A percentile compares a stretch with the other conserved stretches of the same genome.
phyloP scores from a whole-genome alignment of 2,329 filamentous ascomycete genomes.

The Phyllosticta capitalensis region DNA sequence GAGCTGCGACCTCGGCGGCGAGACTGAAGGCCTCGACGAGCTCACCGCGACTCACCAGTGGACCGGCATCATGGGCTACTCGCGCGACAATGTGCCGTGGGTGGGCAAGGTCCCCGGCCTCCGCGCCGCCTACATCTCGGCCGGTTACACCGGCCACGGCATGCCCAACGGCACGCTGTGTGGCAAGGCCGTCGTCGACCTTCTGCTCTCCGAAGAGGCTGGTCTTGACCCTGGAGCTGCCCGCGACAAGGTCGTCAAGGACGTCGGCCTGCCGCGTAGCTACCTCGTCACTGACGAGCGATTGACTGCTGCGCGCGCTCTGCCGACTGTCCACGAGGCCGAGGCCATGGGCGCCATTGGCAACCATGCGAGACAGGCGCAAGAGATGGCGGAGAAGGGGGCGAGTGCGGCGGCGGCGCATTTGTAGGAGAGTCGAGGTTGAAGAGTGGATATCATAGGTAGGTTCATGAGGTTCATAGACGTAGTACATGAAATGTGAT shows the following conservation, averaged over 20 bases:
- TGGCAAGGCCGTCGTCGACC: slow-evolving; percentile 52
- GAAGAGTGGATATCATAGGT: too few species aligned
- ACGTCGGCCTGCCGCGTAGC: slow-evolving; percentile 26
- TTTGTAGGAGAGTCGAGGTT: not conserved
- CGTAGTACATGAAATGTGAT: too few species aligned
- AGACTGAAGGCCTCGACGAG: slow-evolving; percentile 31
- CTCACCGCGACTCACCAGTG: slow-evolving; percentile 45
- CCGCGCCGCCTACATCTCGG: slow-evolving; percentile 52
- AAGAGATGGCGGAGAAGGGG: not conserved
- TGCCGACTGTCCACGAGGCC: slow-evolving; percentile 27
- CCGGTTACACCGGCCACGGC: slow-evolving; percentile 63
- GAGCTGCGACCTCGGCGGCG: slow-evolving; percentile 26
- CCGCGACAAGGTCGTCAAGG: slow-evolving; percentile 24
- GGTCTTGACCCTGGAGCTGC: slow-evolving; percentile 23
- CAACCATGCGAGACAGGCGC: slow-evolving; percentile 9
- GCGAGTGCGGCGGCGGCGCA: not conserved
- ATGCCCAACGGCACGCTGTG: slow-evolving; percentile 65
- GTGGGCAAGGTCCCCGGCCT: slow-evolving; percentile 56
- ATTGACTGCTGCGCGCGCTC: slow-evolving; percentile 20
- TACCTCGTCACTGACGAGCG: slow-evolving; percentile 31
- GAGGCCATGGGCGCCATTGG: slow-evolving; percentile 19
- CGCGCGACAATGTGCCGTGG: slow-evolving; percentile 58
- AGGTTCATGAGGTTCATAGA: too few species aligned
- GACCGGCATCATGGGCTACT: slow-evolving; percentile 75
- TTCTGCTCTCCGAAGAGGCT: slow-evolving; percentile 41